Percentiles rank a stretch among this genome's conserved stretches.
Evolutionary conservation across 2,329 filamentous ascomycete species (phyloP).

Genomic region (Pseudogymnoascus sp.): DNA sequence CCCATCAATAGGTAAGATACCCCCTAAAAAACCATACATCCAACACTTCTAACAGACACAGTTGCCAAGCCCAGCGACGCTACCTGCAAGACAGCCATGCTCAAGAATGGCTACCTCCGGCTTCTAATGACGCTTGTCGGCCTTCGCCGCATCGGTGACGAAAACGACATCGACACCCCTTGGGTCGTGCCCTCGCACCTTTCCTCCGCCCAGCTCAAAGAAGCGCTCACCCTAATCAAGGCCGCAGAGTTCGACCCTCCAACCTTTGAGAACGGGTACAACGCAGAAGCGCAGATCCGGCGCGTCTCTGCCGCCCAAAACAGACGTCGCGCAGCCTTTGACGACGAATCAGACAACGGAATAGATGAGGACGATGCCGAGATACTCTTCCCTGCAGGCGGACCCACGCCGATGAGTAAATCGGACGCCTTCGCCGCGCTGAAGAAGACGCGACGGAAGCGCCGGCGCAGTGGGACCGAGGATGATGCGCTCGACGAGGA

Average conservation of each 20-base stretch:
- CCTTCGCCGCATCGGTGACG: slow-evolving; percentile 50
- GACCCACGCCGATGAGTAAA: slow-evolving; percentile 51
- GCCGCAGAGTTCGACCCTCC: slow-evolving; percentile 74
- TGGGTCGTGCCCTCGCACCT: slow-evolving; percentile 72
- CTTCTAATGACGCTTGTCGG: slow-evolving; percentile 74
- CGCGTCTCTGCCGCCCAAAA: slow-evolving; percentile 52
- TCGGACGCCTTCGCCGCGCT: slow-evolving; percentile 49
- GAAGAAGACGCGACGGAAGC: slow-evolving; percentile 51
- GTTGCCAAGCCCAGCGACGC: slow-evolving; percentile 50
- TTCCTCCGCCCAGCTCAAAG: slow-evolving; percentile 58
- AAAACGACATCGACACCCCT: slow-evolving; percentile 65
- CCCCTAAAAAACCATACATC: not conserved
- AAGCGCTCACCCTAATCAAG: slow-evolving; percentile 65
- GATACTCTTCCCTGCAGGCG: slow-evolving; percentile 62
- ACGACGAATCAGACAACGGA: slow-evolving; percentile 62
- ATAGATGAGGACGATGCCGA: slow-evolving; percentile 46
- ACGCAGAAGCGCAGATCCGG: slow-evolving; percentile 70
- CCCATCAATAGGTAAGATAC: slow-evolving; percentile 48
- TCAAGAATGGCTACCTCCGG: slow-evolving; percentile 82
- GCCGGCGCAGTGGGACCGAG: slow-evolving; percentile 30
- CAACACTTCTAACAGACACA: slow-evolving; percentile 22
- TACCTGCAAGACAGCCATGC: slow-evolving; percentile 65
- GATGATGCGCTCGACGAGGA: slow-evolving; percentile 49
- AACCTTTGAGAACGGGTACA: slow-evolving; percentile 62
- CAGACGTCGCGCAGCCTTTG: slow-evolving; percentile 55